A percentile compares a stretch with the other conserved stretches of the same genome.
These are phyloP conservation scores for Oryza glaberrima DNA, from an alignment of 176 grass and related monocot genomes.

Conservation along the genomic window DNA sequence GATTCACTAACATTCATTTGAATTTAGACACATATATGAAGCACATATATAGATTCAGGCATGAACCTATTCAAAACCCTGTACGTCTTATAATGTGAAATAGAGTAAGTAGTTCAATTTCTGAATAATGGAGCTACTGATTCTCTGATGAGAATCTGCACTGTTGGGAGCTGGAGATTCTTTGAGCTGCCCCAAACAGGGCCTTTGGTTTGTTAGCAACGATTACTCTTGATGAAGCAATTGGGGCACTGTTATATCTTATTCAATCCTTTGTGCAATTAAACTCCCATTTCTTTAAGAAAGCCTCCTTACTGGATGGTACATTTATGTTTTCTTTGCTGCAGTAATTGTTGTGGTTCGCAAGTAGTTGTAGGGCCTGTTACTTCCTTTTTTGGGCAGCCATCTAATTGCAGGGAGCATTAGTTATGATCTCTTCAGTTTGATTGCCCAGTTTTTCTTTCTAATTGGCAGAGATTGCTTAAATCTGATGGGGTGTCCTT, in stretches of 20 bases:
- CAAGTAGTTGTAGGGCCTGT: not conserved
- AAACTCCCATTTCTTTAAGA: not conserved
- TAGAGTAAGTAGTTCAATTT: too few relatives aligned
- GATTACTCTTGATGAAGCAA: not conserved
- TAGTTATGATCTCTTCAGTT: not conserved
- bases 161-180: too few relatives aligned
- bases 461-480: too few relatives aligned
- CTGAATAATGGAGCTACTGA: too few relatives aligned
- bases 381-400: not conserved
- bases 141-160: too few relatives aligned
- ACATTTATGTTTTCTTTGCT: not conserved
- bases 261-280: not conserved
- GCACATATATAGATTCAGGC: too few relatives aligned
- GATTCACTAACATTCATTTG: too few relatives aligned
- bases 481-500: not conserved
- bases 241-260: not conserved
- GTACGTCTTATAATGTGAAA: too few relatives aligned
- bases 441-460: not conserved
- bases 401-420: constrained; percentile 8
- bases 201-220: too few relatives aligned
- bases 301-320: not conserved
- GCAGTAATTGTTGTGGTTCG: not conserved
- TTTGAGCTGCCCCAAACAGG: too few relatives aligned
- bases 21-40: too few relatives aligned
- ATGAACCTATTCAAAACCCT: too few relatives aligned